phyloP scores from a whole-genome alignment of 148 eudicot genomes.

The Dianthus caryophyllus region DNA sequence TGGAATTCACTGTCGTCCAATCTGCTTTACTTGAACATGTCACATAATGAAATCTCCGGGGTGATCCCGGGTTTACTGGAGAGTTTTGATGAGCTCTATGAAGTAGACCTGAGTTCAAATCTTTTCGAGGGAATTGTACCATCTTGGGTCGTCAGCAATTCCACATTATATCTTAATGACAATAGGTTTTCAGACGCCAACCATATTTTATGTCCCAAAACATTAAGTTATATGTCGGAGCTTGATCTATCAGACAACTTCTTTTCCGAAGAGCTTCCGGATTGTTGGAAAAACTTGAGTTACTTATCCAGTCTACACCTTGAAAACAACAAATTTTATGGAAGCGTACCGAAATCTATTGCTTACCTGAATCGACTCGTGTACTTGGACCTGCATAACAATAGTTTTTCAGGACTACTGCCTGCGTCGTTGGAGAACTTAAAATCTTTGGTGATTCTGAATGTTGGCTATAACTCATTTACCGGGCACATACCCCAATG shows the following conservation, averaged over 20 bases:
- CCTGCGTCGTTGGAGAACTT: conserved; percentile 11
- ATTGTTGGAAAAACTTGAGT: conserved; percentile 14
- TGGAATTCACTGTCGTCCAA: conserved; percentile 9
- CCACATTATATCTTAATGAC: conserved; percentile 12
- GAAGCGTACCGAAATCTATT: conserved; percentile 12
- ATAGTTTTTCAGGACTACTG: conserved; percentile 17
- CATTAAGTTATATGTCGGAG: background rate
- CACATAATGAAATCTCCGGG: conserved; percentile 6
- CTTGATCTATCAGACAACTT: conserved; percentile 16
- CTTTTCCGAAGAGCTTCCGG: conserved; percentile 13
- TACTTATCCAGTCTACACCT: background rate
- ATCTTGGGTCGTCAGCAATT: conserved; percentile 6
- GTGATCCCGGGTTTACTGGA: background rate
- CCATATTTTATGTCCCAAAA: conserved; percentile 13
- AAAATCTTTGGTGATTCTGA: too few species aligned
- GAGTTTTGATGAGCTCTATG: background rate
- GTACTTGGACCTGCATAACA: conserved; percentile 8
- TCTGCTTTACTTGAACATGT: background rate
- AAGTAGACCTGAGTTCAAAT: conserved; percentile 23
- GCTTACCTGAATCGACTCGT: background rate
- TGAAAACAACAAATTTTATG: conserved; percentile 13
- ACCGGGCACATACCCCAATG: too few species aligned
- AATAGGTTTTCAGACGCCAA: conserved; percentile 18
- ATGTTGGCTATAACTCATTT: too few species aligned
- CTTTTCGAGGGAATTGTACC: conserved; percentile 22